A percentile compares a stretch with the other conserved stretches of the same genome.
Evolutionary conservation across 805 yeast genomes (phyloP).

Genomic region (Tanozyma kutaoensis): DNA sequence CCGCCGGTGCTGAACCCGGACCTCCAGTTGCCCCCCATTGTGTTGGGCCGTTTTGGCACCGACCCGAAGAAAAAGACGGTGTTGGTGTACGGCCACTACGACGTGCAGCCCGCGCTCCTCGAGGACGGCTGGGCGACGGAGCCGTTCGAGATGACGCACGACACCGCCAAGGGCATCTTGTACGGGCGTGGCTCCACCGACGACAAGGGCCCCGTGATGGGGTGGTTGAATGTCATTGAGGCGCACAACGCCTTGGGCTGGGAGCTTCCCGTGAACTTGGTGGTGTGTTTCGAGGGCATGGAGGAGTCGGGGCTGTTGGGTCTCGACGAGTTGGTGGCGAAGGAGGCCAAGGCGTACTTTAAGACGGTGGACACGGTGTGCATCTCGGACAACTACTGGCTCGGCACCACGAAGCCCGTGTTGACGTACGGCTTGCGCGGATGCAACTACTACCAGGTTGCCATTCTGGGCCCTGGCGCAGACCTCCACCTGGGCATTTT

Average conservation of each 20-base stretch:
- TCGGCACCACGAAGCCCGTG: slow-evolving; percentile 94
- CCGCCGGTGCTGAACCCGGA: slow-evolving; percentile 66
- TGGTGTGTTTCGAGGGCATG: slow-evolving; percentile 97
- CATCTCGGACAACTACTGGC: slow-evolving; percentile 96
- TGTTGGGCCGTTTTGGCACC: slow-evolving; percentile 76
- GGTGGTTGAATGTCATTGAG: slow-evolving; percentile 88
- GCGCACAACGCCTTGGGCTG: slow-evolving; percentile 78
- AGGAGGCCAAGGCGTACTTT: slow-evolving; percentile 72
- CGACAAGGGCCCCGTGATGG: slow-evolving; percentile 96
- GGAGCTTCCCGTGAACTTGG: slow-evolving; percentile 87
- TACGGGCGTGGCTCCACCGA: slow-evolving; percentile 94
- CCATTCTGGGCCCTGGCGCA: slow-evolving; percentile 84
- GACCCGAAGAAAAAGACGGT: slow-evolving; percentile 81
- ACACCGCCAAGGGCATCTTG: slow-evolving; percentile 51
- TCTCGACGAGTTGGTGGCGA: slow-evolving; percentile 66
- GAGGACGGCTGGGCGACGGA: slow-evolving; percentile 96
- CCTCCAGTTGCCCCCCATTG: slow-evolving; percentile 83
- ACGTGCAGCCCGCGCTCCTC: slow-evolving; percentile 87
- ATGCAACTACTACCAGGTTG: slow-evolving; percentile 80
- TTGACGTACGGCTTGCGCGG: slow-evolving; percentile 97
- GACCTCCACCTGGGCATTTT: slow-evolving; percentile 96
- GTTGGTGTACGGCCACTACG: slow-evolving; percentile 92
- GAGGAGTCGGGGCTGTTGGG: slow-evolving; percentile 96
- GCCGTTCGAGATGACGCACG: slow-evolving; percentile 61
- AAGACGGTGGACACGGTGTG: slow-evolving; percentile 88